phyloP scores from a whole-genome alignment of 768 basidiomycete species.

The Suillus tomentosus region DNA sequence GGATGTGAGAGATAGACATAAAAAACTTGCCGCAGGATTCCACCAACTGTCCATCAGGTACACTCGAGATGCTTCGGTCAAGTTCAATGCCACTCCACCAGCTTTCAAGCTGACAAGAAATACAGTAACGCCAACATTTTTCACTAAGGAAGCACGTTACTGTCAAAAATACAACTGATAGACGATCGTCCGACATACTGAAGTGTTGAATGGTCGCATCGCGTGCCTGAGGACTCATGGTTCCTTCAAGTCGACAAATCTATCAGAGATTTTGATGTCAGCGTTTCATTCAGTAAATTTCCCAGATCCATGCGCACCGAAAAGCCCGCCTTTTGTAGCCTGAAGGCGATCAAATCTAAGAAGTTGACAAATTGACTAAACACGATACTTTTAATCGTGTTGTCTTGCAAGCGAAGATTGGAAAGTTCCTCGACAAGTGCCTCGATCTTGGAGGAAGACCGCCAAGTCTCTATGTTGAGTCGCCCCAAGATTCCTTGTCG shows the following conservation, averaged over 20 bases:
- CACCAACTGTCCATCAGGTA: conserved; percentile 99
- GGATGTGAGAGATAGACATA: conserved; percentile 10
- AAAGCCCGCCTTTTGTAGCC: conserved; percentile 91
- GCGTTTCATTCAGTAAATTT: not conserved
- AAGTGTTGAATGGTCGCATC: conserved; percentile 95
- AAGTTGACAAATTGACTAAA: conserved; percentile 97
- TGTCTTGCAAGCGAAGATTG: conserved; percentile 79
- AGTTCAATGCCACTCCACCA: conserved; percentile 88
- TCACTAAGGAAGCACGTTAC: conserved; percentile 53
- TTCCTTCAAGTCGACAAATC: conserved; percentile 94
- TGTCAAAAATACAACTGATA: not conserved
- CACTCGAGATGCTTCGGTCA: conserved; percentile 90
- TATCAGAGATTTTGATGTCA: conserved; percentile 32
- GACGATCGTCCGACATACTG: conserved; percentile 51
- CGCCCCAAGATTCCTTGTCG: conserved; percentile 95
- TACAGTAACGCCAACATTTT: conserved; percentile 92
- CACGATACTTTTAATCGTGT: conserved; percentile 94
- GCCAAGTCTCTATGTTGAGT: conserved; percentile 85
- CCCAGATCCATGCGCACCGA: conserved; percentile 44
- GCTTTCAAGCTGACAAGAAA: conserved; percentile 97
- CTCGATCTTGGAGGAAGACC: conserved; percentile 97
- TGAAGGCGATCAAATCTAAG: conserved; percentile 89
- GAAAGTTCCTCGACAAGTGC: conserved; percentile 92
- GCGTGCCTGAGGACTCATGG: conserved; percentile 95
- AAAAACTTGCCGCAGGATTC: conserved; percentile 82